Conservation (phyloP, 2,329 filamentous ascomycete species). For the Penicillium sp. region DNA sequence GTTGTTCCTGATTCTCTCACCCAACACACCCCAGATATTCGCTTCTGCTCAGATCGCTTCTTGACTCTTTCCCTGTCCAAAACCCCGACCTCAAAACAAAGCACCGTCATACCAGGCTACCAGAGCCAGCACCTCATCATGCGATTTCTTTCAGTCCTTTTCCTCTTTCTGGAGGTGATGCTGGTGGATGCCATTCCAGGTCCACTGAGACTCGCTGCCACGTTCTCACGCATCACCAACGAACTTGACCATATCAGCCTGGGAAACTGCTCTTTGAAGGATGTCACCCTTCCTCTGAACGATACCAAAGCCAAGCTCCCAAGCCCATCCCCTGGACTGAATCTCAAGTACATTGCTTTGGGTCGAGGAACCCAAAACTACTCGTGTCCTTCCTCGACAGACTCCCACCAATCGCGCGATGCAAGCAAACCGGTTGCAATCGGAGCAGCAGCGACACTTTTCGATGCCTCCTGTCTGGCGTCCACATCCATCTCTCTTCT, state of each 20-base stretch:
- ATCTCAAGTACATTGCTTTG: slow-evolving; percentile 48
- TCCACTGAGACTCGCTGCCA: slow-evolving; percentile 17
- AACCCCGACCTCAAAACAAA: not conserved
- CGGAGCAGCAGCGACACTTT: slow-evolving; percentile 50
- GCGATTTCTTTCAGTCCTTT: not conserved
- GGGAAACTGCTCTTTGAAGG: slow-evolving; percentile 25
- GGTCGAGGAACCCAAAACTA: slow-evolving; percentile 56
- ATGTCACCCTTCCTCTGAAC: slow-evolving; percentile 18
- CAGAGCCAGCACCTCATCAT: slow-evolving; percentile 1
- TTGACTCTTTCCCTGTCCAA: not conserved
- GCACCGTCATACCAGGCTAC: not conserved
- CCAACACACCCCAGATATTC: not conserved
- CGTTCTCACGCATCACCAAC: slow-evolving; percentile 21
- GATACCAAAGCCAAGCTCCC: slow-evolving; percentile 30
- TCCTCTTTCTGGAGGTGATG: slow-evolving; percentile 3
- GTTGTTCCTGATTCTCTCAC: not conserved
- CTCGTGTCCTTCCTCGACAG: slow-evolving; percentile 40
- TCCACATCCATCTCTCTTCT: slow-evolving; percentile 28
- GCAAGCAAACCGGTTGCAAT: slow-evolving; percentile 35
- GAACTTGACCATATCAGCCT: slow-evolving; percentile 24
- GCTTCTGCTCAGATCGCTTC: not conserved
- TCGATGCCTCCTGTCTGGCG: slow-evolving; percentile 46
- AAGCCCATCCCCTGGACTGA: slow-evolving; percentile 27
- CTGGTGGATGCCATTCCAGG: slow-evolving; percentile 10
- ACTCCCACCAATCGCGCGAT: slow-evolving; percentile 13